Conservation (phyloP, 1,139 yeast species). For the Meyerozyma athensensis region DNA sequence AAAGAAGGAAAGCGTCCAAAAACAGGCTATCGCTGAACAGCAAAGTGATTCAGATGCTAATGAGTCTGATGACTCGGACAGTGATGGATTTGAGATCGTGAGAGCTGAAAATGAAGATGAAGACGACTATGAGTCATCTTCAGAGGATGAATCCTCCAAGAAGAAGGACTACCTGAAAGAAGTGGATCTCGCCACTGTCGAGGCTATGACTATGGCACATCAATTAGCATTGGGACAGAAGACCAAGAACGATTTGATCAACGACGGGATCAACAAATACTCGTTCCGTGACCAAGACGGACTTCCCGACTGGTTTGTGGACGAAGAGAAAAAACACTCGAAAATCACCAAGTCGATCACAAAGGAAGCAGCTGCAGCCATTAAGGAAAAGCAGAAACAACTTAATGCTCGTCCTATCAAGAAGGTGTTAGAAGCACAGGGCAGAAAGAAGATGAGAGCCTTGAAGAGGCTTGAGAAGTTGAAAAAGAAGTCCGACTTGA, state of each 20-base stretch:
- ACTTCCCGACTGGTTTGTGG: constrained; percentile 92
- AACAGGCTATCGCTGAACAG: neutral
- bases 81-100: constrained; percentile 19
- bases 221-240: constrained; percentile 87
- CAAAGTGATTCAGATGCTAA: constrained; percentile 10
- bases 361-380: constrained; percentile 91
- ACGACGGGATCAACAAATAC: constrained; percentile 88
- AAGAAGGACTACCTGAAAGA: constrained; percentile 51
- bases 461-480: constrained; percentile 81
- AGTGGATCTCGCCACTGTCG: constrained; percentile 84
- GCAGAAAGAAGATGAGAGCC: constrained; percentile 95
- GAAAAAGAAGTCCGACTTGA: constrained; percentile 89
- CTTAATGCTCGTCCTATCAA: constrained; percentile 96
- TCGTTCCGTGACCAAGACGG: constrained; percentile 89
- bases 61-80: constrained; percentile 10
- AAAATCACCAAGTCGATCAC: constrained; percentile 89
- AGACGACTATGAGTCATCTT: constrained; percentile 35
- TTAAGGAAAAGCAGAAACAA: constrained; percentile 83
- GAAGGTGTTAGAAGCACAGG: constrained; percentile 96
- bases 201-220: constrained; percentile 98
- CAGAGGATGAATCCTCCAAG: constrained; percentile 37
- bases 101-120: constrained; percentile 13
- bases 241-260: constrained; percentile 75
- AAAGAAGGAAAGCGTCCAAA: neutral
- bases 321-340: constrained; percentile 84